Percentiles rank a stretch among this genome's conserved stretches.
Evolutionary conservation across 208 protist genomes (phyloP).

Genomic region (Jaenimonas drosophilae): DNA sequence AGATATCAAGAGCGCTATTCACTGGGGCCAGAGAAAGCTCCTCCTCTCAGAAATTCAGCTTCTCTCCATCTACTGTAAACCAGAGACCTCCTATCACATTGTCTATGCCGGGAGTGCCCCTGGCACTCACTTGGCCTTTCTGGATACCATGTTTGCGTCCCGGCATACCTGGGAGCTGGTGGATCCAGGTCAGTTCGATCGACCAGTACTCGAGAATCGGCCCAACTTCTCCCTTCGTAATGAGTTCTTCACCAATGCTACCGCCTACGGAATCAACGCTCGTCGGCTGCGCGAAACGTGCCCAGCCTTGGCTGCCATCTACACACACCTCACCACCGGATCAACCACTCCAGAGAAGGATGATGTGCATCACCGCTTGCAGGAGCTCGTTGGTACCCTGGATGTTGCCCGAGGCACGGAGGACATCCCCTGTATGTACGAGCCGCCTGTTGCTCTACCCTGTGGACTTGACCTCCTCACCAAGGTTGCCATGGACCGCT

Average conservation of each 20-base stretch:
- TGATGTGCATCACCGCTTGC: constrained; percentile 50
- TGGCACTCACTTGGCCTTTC: constrained; percentile 88
- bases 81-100: constrained; percentile 79
- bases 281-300: constrained; percentile 53
- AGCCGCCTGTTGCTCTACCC: constrained; percentile 45
- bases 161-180: constrained; percentile 90
- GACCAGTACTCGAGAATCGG: constrained; percentile 30
- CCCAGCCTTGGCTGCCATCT: constrained; percentile 45
- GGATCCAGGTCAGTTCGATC: constrained; percentile 90
- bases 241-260: constrained; percentile 92
- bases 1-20: constrained; percentile 86
- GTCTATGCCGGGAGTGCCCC: constrained; percentile 93
- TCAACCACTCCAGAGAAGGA: constrained; percentile 19
- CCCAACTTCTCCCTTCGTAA: constrained; percentile 83
- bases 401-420: constrained; percentile 82
- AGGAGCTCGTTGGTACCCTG: constrained; percentile 63
- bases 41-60: constrained; percentile 94
- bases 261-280: constrained; percentile 85
- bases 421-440: constrained; percentile 86
- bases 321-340: constrained; percentile 36
- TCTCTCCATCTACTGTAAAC: constrained; percentile 67
- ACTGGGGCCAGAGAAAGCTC: constrained; percentile 96
- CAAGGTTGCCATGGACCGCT: constrained; percentile 61
- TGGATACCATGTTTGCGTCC: constrained; percentile 81
- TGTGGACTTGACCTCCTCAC: constrained; percentile 62